Conservation (phyloP, 2,329 filamentous ascomycete genomes). For the Scortechinia acanthostroma region DNA sequence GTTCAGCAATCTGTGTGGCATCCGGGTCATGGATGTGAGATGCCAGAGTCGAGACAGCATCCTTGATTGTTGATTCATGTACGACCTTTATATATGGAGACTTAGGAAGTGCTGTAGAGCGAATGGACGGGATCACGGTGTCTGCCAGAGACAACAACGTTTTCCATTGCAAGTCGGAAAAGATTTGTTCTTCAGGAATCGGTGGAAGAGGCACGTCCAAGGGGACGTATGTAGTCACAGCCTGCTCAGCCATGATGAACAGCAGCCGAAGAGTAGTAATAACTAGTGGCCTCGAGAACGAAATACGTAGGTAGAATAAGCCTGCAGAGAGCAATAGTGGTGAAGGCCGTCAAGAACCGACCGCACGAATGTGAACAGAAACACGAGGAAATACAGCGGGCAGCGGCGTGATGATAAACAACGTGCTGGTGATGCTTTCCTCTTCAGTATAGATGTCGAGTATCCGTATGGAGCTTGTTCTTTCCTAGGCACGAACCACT, state of each 20-base stretch:
- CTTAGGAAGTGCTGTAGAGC: conserved; percentile 11
- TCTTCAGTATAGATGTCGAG: no score
- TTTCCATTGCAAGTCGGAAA: conserved; percentile 47
- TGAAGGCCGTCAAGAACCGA: no score
- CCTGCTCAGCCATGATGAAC: conserved; percentile 6
- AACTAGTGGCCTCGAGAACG: no score
- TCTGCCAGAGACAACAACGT: conserved; percentile 49
- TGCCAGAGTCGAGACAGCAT: conserved; percentile 11
- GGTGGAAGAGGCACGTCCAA: conserved; percentile 35
- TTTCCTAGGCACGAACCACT: no score
- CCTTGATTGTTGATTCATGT: not conserved
- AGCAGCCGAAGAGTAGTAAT: no score
- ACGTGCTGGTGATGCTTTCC: no score
- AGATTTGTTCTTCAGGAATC: conserved; percentile 31
- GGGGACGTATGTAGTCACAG: conserved; percentile 9
- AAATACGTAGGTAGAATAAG: no score
- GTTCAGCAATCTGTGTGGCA: conserved; percentile 22
- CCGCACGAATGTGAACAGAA: no score
- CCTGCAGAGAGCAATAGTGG: no score
- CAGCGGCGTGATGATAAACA: no score
- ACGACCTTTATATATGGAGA: not conserved
- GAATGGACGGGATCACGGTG: conserved; percentile 44
- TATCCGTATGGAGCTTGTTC: no score
- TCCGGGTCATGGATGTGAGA: conserved; percentile 18
- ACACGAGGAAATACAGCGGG: no score